Conservation (phyloP, 2,329 filamentous ascomycete genomes). For the Tolypocladium guangdongense region DNA sequence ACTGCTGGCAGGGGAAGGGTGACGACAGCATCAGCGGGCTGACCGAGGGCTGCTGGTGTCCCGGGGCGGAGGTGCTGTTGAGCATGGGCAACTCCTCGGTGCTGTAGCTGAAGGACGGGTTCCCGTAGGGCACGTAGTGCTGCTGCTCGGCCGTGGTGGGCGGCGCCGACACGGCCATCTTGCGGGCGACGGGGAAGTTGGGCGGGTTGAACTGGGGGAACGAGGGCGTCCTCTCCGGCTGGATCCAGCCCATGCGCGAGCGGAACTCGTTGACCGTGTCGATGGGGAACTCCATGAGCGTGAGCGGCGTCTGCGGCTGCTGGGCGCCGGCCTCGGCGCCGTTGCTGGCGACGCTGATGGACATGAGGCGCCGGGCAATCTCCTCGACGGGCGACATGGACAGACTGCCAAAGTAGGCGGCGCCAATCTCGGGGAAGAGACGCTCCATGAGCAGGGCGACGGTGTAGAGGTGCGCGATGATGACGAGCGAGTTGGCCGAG, state of each 20-base stretch:
- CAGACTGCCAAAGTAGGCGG: conserved; percentile 76
- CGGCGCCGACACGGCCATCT: conserved; percentile 27
- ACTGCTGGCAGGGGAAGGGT: conserved; percentile 42
- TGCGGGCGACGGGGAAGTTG: conserved; percentile 40
- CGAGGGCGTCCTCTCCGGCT: conserved; percentile 46
- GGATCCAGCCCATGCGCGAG: conserved; percentile 55
- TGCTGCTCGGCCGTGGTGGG: conserved; percentile 16
- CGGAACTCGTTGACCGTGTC: conserved; percentile 60
- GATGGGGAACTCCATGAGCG: conserved; percentile 63
- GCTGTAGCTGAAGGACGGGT: conserved; percentile 52
- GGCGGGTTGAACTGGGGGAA: conserved; percentile 50
- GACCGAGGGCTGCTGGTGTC: conserved; percentile 29
- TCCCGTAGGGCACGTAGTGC: conserved; percentile 42
- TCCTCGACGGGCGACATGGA: conserved; percentile 75
- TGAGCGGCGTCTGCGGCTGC: conserved; percentile 40
- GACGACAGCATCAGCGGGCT: conserved; percentile 47
- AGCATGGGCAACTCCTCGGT: conserved; percentile 50
- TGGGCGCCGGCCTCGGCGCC: conserved; percentile 46
- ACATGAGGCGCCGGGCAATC: conserved; percentile 65
- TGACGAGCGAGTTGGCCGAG: conserved; percentile 67
- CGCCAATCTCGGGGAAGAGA: conserved; percentile 82
- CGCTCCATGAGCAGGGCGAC: conserved; percentile 80
- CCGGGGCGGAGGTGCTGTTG: conserved; percentile 33
- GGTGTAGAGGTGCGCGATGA: conserved; percentile 87
- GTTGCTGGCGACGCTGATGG: conserved; percentile 48